Evolutionary conservation across 441 rosid species (phyloP).

Genomic region (Francoa sonchifolia): DNA sequence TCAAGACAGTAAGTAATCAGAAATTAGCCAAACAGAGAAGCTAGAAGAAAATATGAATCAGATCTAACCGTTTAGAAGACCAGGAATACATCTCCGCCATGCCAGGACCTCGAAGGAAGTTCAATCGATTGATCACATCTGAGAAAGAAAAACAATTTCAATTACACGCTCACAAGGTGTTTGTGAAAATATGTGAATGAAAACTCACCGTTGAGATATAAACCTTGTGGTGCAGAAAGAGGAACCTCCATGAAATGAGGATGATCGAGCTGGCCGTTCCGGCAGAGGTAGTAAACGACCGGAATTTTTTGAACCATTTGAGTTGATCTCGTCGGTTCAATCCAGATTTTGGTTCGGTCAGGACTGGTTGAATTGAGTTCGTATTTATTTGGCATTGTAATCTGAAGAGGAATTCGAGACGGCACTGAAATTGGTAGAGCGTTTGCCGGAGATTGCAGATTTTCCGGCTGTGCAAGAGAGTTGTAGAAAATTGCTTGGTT

Average conservation of each 20-base stretch:
- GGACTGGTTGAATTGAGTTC: too few species aligned
- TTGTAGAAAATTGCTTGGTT: too few species aligned
- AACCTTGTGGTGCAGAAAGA: slow-evolving; percentile 59
- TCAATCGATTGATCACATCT: slow-evolving; percentile 56
- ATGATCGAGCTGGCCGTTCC: slow-evolving; percentile 90
- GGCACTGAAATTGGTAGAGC: too few species aligned
- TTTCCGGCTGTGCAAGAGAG: too few species aligned
- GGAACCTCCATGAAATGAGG: slow-evolving; percentile 93
- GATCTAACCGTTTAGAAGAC: slow-evolving; percentile 48
- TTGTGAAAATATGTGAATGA: too few species aligned
- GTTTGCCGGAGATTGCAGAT: too few species aligned
- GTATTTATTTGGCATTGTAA: too few species aligned
- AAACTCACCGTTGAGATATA: slow-evolving; percentile 73
- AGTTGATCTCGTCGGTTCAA: slow-evolving; percentile 76
- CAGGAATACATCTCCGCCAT: slow-evolving; percentile 61
- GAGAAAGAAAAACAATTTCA: slow-evolving; percentile 9
- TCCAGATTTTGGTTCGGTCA: slow-evolving; percentile 90
- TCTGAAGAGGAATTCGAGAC: too few species aligned
- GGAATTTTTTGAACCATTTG: slow-evolving; percentile 54
- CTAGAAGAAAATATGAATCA: not conserved
- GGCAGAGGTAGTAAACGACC: slow-evolving; percentile 80
- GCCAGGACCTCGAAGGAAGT: slow-evolving; percentile 57
- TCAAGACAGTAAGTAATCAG: too few species aligned
- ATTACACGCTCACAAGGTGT: too few species aligned
- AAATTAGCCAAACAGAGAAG: not conserved